These are phyloP conservation scores for Aspergillus fischeri DNA, from an alignment of 2,329 filamentous ascomycete genomes.

Conservation along the genomic window DNA sequence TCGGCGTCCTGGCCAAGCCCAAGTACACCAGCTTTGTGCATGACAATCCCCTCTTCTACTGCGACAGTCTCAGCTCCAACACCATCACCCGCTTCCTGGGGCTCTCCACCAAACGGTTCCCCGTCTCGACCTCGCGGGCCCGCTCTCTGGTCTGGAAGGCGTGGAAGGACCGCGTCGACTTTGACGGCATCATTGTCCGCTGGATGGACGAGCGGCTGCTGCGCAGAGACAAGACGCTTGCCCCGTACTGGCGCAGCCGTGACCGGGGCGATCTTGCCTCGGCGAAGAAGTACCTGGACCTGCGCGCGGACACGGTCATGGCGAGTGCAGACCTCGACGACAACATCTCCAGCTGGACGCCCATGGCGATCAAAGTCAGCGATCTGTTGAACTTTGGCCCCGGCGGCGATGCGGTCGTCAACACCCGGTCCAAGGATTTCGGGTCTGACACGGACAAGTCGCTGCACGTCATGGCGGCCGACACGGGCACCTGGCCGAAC, in stretches of 20 bases:
- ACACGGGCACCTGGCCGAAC: constrained; percentile 52
- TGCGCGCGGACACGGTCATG: constrained; percentile 48
- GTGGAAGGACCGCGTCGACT: constrained; percentile 45
- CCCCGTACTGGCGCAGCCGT: constrained; percentile 45
- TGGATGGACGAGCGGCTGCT: constrained; percentile 50
- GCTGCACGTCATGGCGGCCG: constrained; percentile 50
- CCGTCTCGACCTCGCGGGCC: constrained; percentile 46
- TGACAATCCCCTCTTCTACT: constrained; percentile 52
- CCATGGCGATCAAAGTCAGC: constrained; percentile 48
- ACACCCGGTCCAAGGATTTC: constrained; percentile 47
- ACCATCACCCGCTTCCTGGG: constrained; percentile 30
- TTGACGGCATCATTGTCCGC: constrained; percentile 48
- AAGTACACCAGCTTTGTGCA: constrained; percentile 41
- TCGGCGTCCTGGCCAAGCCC: constrained; percentile 43
- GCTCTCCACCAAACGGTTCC: constrained; percentile 32
- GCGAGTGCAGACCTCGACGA: constrained; percentile 50
- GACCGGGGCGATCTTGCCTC: constrained; percentile 41
- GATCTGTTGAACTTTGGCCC: constrained; percentile 51
- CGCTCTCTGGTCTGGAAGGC: constrained; percentile 50
- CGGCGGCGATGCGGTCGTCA: constrained; percentile 51
- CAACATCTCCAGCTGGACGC: constrained; percentile 51
- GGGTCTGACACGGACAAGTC: constrained; percentile 47
- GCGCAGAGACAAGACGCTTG: constrained; percentile 43
- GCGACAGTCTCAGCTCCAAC: constrained; percentile 36
- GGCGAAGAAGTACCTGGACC: constrained; percentile 43